Evolutionary conservation across 805 yeast species (phyloP), one percentile per base, ranked within the genome.

Genomic region (Candida glaebosa): DNA sequence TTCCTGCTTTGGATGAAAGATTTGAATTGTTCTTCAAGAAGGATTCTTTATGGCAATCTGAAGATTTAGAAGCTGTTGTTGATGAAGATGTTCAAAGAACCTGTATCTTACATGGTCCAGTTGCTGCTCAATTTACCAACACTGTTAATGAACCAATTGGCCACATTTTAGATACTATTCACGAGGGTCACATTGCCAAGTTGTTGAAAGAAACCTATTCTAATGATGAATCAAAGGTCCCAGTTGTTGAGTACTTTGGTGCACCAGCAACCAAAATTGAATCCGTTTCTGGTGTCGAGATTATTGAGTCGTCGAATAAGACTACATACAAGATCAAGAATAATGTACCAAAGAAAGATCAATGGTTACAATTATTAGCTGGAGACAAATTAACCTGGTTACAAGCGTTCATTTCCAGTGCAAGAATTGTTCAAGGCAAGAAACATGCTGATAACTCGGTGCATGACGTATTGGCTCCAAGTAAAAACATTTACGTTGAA

Each of bases 21-120:
- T 88, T 93, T 57, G 97, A 93, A 67, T 82, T 84, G 60, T 93
- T 86, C 79, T 93, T 93, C 81, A 93, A 93, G 81, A 93, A 93
- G 74, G 99, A 93, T 68, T 91, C 98, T 22, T 76, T 93, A 64
- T 93, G 99, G 99, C 99, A 93, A 77, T 86, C 96, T 18, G 98
- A 93, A 75, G 91, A 87, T 63, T 78, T 93, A 61, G 97, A 89
- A 63, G 87, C 97, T 45, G 98, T 93, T 60, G 90, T 87, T 51
- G 98, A 78, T 52, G 88, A 85, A 57, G 99, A 93, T 63, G 98
- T 93, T 48, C 90, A 90, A 68, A 85, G 99, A 77, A 91, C 97
- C n/a, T 95, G 99, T 85, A 89, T 93, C 53, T 78, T 93, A 58
- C 96, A 89, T 57, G 98, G 99, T 55, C 99, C 99, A 39, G 98